Conservation (phyloP, 2,329 filamentous ascomycete species). For the Beauveria scarabaeidicola region DNA sequence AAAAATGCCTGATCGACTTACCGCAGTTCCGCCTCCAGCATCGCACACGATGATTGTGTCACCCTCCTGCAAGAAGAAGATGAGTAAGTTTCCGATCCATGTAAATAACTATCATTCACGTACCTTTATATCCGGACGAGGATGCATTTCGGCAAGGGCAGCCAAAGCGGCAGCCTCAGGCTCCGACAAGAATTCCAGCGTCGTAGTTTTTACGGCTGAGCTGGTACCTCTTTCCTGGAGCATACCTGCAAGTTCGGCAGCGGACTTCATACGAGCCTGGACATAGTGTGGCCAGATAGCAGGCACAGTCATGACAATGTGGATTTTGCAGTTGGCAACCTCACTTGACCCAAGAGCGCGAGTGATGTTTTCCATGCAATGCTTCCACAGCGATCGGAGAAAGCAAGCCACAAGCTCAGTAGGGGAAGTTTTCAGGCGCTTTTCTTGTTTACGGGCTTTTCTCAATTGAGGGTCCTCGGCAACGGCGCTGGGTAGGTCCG, state of each 20-base stretch:
- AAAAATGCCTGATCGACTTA: slow-evolving; percentile 9
- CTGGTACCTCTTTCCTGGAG: slow-evolving; percentile 19
- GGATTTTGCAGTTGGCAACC: slow-evolving; percentile 19
- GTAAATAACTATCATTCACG: no score
- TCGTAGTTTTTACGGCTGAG: slow-evolving; percentile 15
- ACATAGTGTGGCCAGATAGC: slow-evolving; percentile 38
- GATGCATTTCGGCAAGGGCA: neutral
- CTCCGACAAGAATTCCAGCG: slow-evolving; percentile 30
- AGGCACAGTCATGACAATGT: slow-evolving; percentile 34
- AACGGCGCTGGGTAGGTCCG: slow-evolving; percentile 21
- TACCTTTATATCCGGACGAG: neutral
- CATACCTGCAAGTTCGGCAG: slow-evolving; percentile 28
- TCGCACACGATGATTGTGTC: slow-evolving; percentile 27
- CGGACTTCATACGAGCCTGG: slow-evolving; percentile 27
- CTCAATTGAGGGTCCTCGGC: slow-evolving; percentile 16
- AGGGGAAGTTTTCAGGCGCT: slow-evolving; percentile 13
- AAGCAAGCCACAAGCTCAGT: slow-evolving; percentile 25
- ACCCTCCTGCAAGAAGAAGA: slow-evolving; percentile 5
- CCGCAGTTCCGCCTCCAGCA: slow-evolving; percentile 29
- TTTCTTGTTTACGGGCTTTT: neutral
- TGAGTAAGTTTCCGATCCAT: neutral
- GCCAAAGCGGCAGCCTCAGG: slow-evolving; percentile 38
- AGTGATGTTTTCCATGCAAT: slow-evolving; percentile 20
- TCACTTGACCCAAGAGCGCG: slow-evolving; percentile 17
- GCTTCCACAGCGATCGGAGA: slow-evolving; percentile 26